A percentile compares a stretch with the other conserved stretches of the same genome.
phyloP scores from a whole-genome alignment of 805 yeast genomes.

The Yarrowia sp. region DNA sequence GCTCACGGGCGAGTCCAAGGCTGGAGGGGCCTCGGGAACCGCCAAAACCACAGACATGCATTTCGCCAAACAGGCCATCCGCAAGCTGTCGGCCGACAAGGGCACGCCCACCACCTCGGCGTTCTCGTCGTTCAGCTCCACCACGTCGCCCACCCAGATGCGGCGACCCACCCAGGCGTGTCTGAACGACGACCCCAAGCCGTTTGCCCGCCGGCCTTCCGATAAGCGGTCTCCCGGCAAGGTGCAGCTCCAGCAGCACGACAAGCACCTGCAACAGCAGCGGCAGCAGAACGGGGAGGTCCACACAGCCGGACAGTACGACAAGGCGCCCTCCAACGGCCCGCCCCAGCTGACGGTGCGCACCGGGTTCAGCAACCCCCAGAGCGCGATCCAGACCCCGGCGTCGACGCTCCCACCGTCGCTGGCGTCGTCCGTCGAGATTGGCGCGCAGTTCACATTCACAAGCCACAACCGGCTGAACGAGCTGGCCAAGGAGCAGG shows the following conservation, averaged over 20 bases:
- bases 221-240: constrained; percentile 10
- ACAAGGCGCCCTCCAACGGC: constrained; percentile 44
- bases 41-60: constrained; percentile 15
- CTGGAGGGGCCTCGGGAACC: too few species aligned
- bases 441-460: constrained; percentile 48
- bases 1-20: constrained; percentile 7
- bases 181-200: constrained; percentile 32
- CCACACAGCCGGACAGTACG: neutral
- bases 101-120: constrained; percentile 28
- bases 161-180: constrained; percentile 20
- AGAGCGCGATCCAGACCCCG: constrained; percentile 49
- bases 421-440: constrained; percentile 45
- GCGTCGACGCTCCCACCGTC: constrained; percentile 47
- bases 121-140: constrained; percentile 10
- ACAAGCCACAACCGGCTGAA: constrained; percentile 37
- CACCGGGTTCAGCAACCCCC: constrained; percentile 46
- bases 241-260: constrained; percentile 21
- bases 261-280: constrained; percentile 19
- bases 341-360: constrained; percentile 42
- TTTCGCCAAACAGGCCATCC: constrained; percentile 35
- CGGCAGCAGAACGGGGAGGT: constrained; percentile 1
- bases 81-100: constrained; percentile 28
- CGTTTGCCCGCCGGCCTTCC: constrained; percentile 21
- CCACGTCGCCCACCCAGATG: constrained; percentile 33
- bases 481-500: constrained; percentile 21